Evolutionary conservation across 2,329 filamentous ascomycete species (phyloP).

Genomic region (Penicillium sclerotiorum): DNA sequence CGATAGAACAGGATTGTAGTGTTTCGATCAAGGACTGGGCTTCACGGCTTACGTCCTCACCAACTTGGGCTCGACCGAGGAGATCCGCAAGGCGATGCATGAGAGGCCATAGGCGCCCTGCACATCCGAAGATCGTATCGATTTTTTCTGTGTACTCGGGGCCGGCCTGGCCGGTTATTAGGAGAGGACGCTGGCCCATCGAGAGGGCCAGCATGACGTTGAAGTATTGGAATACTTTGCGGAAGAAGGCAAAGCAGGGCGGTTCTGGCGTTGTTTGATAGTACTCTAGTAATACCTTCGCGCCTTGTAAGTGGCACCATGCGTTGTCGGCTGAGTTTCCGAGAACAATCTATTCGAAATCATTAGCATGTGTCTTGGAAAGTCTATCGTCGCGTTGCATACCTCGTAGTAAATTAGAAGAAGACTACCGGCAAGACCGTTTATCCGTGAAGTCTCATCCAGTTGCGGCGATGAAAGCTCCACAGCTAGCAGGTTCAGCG

Average conservation of each 20-base stretch:
- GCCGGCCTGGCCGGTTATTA: background rate
- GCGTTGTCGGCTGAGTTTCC: conserved; percentile 11
- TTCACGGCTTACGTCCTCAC: conserved; percentile 1
- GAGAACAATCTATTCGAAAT: conserved; percentile 11
- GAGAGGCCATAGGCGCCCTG: conserved; percentile 6
- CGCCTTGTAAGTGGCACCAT: conserved; percentile 11
- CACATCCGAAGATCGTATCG: conserved; percentile 11
- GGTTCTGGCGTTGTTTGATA: background rate
- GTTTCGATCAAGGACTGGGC: background rate
- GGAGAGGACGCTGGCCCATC: conserved; percentile 1
- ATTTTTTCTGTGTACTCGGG: background rate
- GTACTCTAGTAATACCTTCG: conserved; percentile 5
- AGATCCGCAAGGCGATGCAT: conserved; percentile 7
- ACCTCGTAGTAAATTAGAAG: conserved; percentile 14
- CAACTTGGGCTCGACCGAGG: background rate
- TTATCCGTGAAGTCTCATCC: background rate
- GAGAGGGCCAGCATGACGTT: conserved; percentile 12
- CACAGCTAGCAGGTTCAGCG: conserved; percentile 6
- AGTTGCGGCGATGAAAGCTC: conserved; percentile 7
- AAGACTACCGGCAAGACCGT: conserved; percentile 5
- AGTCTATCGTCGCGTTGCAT: background rate
- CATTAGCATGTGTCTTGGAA: background rate
- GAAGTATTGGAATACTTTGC: conserved; percentile 10
- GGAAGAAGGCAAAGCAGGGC: conserved; percentile 1
- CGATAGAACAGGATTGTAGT: conserved; percentile 3